Percentiles rank a stretch among this genome's conserved stretches.
phyloP scores from a whole-genome alignment of 257 asterid genomes.

The Anisodus tanguticus region DNA sequence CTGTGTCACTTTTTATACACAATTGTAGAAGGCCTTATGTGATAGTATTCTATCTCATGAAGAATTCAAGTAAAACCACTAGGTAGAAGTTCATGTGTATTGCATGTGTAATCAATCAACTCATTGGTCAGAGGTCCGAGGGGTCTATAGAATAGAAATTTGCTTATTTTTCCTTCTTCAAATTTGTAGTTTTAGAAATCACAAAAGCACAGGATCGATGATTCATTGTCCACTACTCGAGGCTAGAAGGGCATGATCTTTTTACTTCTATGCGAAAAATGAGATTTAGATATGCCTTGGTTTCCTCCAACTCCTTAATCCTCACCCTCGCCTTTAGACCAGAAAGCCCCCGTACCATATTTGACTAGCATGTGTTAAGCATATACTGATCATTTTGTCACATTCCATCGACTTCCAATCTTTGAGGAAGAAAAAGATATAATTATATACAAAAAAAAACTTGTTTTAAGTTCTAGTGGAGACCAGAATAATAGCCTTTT shows the following conservation, averaged over 20 bases:
- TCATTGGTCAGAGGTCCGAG: neutral
- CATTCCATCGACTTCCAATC: neutral
- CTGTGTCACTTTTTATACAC: neutral
- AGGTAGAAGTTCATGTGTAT: neutral
- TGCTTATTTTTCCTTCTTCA: neutral
- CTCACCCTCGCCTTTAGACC: neutral
- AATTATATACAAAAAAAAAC: neutral
- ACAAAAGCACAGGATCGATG: neutral
- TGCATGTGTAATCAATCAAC: neutral
- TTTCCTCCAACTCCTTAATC: neutral
- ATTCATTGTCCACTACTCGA: neutral
- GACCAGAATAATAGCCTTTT: neutral
- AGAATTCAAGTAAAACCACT: neutral
- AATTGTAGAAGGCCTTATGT: neutral
- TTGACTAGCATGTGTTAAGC: neutral
- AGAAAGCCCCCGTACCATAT: neutral
- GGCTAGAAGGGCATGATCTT: neutral
- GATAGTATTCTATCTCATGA: neutral
- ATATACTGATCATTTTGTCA: neutral
- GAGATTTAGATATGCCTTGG: neutral
- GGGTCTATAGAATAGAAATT: neutral
- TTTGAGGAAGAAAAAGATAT: neutral
- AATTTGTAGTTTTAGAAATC: neutral
- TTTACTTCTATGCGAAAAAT: neutral
- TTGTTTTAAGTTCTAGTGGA: neutral